Evolutionary conservation across 176 grass and related monocot genomes (phyloP), one percentile per base, ranked within the genome.

Genomic region (Phyllostachys edulis): DNA sequence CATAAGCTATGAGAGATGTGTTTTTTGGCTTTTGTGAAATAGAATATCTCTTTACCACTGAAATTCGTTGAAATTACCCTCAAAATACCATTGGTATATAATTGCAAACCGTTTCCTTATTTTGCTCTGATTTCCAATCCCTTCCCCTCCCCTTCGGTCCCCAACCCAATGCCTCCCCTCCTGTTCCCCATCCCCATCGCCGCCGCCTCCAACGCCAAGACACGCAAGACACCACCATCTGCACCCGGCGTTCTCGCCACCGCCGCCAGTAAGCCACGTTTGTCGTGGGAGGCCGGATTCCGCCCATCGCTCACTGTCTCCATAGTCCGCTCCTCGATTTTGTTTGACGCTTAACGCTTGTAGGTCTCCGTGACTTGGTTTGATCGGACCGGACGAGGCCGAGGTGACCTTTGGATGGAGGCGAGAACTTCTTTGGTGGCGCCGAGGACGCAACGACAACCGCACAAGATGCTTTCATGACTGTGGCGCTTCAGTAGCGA

Each of bases 401-500:
- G 46, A 16, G 34, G 46, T 46, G 9, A 9, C 5, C 41, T 52
- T n/a, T 5, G 21, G 54, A 86, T 84, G 86, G 66, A 66, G 45
- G 36, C 7, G 39, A 9, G 6, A 66, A 16, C 40, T 6, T 37
- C 17, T 54, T 13, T n/a, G 38, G 62, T 57, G 63, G 56, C 54
- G 27, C 27, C 29, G 32, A 37, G 2, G 26, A 5, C 47, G 39
- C 37, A 38, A 12, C 13, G 5, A 17, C 55, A 57, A 56, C 59
- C 67, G 34, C 68, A 46, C 86, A 88, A 84, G 66, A 46, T 34
- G 45, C 66, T 78, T 17, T 44, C 36, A 54, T n/a, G n/a, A n/a
- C 55, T 74, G 6, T 87, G 85, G 71, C 79, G 79, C 20, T 83
- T 87, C 71, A 60, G 47, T 24, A 29, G 23, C 50, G 62, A 21